Percentiles rank a stretch among this genome's conserved stretches.
phyloP scores from a whole-genome alignment of 106 monocot genomes.

The Dioscorea dumetorum region DNA sequence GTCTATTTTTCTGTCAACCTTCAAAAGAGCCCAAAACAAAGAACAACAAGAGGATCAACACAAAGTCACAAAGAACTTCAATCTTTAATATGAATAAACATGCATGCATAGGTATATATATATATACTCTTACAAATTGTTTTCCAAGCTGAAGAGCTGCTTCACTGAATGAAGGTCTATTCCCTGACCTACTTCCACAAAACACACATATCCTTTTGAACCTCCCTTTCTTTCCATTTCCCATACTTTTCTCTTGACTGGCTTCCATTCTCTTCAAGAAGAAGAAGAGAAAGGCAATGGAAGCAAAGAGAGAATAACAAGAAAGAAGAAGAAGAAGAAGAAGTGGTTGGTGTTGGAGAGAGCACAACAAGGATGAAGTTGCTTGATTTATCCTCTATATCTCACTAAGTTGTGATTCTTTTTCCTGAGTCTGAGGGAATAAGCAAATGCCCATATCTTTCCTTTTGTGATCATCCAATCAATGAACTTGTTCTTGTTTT shows the following conservation, averaged over 20 bases:
- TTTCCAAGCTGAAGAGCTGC: slow-evolving; percentile 70
- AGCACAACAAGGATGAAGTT: not conserved
- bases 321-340: too few relatives aligned
- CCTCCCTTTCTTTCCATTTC: slow-evolving; percentile 3
- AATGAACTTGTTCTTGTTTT: not conserved
- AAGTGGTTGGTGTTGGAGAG: not conserved
- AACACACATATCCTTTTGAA: slow-evolving; percentile 80
- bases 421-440: not conserved
- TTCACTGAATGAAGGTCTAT: slow-evolving; percentile 54
- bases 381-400: not conserved
- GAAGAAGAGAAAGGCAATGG: too few relatives aligned
- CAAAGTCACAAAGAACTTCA: too few relatives aligned
- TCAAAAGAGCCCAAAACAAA: not conserved
- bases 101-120: too few relatives aligned
- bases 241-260: not conserved
- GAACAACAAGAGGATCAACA: not conserved
- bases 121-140: slow-evolving; percentile 36
- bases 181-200: slow-evolving; percentile 74
- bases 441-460: not conserved
- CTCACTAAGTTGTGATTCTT: not conserved
- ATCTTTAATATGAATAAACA: too few relatives aligned
- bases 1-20: slow-evolving; percentile 66
- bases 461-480: not conserved
- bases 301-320: too few relatives aligned
- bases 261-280: too few relatives aligned